Evolutionary conservation across 805 yeast species (phyloP).

Genomic region (Spathaspora arborariae): DNA sequence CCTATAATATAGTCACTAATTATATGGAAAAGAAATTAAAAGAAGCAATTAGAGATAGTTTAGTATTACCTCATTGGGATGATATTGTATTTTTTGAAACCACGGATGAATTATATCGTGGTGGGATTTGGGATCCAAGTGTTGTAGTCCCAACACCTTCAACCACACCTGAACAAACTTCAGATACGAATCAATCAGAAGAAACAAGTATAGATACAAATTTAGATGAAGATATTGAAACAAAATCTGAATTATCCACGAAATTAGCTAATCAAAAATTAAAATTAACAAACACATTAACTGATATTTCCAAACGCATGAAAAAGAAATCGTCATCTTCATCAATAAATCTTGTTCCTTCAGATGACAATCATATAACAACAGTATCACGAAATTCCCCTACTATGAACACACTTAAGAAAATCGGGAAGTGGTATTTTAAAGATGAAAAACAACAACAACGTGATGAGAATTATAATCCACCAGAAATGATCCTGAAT

Average conservation of each 20-base stretch:
- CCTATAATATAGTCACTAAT: constrained; percentile 75
- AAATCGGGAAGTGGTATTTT: constrained; percentile 68
- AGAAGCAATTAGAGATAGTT: constrained; percentile 72
- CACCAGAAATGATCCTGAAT: constrained; percentile 68
- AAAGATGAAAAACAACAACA: constrained; percentile 34
- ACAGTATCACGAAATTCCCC: constrained; percentile 3
- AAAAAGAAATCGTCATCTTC: constrained; percentile 12
- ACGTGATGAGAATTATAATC: constrained; percentile 26
- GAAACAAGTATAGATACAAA: neutral
- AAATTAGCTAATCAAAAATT: constrained; percentile 6
- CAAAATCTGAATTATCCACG: constrained; percentile 8
- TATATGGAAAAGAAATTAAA: constrained; percentile 73
- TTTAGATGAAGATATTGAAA: constrained; percentile 7
- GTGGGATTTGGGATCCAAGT: constrained; percentile 82
- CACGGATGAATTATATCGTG: constrained; percentile 68
- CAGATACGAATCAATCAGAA: neutral
- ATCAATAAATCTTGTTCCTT: neutral
- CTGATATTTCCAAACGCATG: constrained; percentile 22
- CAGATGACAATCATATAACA: neutral
- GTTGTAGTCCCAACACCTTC: constrained; percentile 3
- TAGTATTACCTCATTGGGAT: constrained; percentile 88
- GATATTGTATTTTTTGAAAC: constrained; percentile 74
- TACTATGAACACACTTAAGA: constrained; percentile 42
- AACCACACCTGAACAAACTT: neutral
- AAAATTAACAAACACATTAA: constrained; percentile 20